A percentile compares a stretch with the other conserved stretches of the same genome.
Conservation (phyloP, 805 yeast species). For the Saturnispora mendoncae region DNA sequence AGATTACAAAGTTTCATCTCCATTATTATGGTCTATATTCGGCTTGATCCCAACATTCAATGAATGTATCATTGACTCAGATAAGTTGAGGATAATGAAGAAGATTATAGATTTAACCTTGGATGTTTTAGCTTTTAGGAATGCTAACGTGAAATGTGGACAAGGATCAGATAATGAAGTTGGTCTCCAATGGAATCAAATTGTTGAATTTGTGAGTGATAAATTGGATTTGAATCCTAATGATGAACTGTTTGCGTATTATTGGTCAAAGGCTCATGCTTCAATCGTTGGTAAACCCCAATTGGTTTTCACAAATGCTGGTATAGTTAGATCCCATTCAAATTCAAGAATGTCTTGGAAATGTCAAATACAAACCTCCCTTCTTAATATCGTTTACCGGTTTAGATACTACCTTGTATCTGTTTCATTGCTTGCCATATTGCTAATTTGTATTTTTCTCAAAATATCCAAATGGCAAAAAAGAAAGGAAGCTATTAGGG, state of each 20-base stretch:
- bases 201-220: slow-evolving; percentile 44
- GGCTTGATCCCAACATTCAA: slow-evolving; percentile 57
- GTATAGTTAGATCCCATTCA: slow-evolving; percentile 22
- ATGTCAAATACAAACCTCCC: slow-evolving; percentile 22
- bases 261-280: slow-evolving; percentile 21
- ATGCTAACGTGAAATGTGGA: slow-evolving; percentile 47
- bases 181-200: slow-evolving; percentile 52
- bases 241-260: slow-evolving; percentile 19
- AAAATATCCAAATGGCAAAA: slow-evolving; percentile 31
- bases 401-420: slow-evolving; percentile 20
- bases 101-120: slow-evolving; percentile 58
- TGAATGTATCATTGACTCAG: slow-evolving; percentile 68
- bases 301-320: slow-evolving; percentile 12
- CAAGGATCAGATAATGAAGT: slow-evolving; percentile 26
- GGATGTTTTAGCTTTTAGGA: slow-evolving; percentile 57
- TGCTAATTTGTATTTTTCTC: slow-evolving; percentile 21
- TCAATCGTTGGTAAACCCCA: slow-evolving; percentile 16
- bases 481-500: slow-evolving; percentile 35
- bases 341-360: slow-evolving; percentile 22
- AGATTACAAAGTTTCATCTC: slow-evolving; percentile 48
- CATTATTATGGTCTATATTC: slow-evolving; percentile 42
- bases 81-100: slow-evolving; percentile 58
- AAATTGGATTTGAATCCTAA: slow-evolving; percentile 32
- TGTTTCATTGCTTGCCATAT: slow-evolving; percentile 2
- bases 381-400: slow-evolving; percentile 18